A percentile compares a stretch with the other conserved stretches of the same genome.
Evolutionary conservation across 768 basidiomycete species (phyloP).

Genomic region (Boletus eberwhitei): DNA sequence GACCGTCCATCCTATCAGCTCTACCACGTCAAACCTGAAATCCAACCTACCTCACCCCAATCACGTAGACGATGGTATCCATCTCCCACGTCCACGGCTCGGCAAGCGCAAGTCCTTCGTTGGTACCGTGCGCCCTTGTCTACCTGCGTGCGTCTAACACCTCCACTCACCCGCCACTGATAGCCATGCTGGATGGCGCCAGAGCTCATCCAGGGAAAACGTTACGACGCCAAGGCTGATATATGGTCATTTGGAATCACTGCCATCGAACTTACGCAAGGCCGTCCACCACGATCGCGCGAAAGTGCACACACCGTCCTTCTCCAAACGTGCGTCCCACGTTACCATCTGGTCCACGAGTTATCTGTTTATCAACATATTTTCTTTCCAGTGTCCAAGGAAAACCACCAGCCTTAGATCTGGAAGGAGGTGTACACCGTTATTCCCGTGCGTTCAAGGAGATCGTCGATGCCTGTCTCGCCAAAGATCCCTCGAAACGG

Average conservation of each 20-base stretch:
- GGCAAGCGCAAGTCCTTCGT: conserved; percentile 91
- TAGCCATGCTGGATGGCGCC: conserved; percentile 98
- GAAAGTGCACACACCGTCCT: conserved; percentile 73
- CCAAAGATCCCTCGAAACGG: conserved; percentile 82
- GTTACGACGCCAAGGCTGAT: conserved; percentile 85
- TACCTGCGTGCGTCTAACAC: neutral
- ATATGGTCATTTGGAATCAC: conserved; percentile 98
- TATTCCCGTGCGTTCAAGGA: conserved; percentile 84
- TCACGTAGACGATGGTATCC: neutral
- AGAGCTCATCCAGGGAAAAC: conserved; percentile 80
- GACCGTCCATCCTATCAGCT: conserved; percentile 13
- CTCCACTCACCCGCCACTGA: conserved; percentile 1
- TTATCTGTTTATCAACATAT: neutral
- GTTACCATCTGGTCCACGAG: neutral
- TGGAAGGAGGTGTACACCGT: conserved; percentile 64
- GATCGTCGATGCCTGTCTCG: conserved; percentile 75
- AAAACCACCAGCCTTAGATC: conserved; percentile 72
- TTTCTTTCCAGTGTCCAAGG: conserved; percentile 57
- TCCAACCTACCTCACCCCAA: conserved; percentile 30
- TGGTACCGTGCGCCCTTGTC: conserved; percentile 61
- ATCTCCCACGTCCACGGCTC: conserved; percentile 40
- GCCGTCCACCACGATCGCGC: conserved; percentile 79
- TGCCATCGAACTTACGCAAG: conserved; percentile 85
- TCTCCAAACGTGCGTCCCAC: conserved; percentile 58
- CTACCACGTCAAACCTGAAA: conserved; percentile 32